A percentile compares a stretch with the other conserved stretches of the same genome.
phyloP scores from a whole-genome alignment of 179 eudicot species.

The Spinacia oleracea region DNA sequence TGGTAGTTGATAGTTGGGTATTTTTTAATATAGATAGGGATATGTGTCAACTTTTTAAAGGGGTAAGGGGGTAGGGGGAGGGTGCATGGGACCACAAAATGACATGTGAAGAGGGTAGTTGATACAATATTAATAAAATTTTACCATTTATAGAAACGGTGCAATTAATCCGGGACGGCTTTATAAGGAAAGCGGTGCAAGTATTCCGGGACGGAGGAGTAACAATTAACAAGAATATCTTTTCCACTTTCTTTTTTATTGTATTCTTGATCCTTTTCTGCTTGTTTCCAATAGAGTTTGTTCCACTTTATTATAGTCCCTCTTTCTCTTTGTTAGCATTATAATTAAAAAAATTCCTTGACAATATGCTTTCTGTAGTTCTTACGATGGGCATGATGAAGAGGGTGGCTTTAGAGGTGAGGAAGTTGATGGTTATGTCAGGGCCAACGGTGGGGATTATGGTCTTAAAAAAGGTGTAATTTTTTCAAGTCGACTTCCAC shows the following conservation, averaged over 20 bases:
- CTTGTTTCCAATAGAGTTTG: background rate
- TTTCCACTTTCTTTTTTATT: background rate
- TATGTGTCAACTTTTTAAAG: too few relatives aligned
- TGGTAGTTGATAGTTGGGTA: too few relatives aligned
- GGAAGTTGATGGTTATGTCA: slow-evolving; percentile 31
- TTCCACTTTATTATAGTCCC: background rate
- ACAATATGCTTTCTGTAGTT: slow-evolving; percentile 21
- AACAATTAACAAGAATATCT: background rate
- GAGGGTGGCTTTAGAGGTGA: slow-evolving; percentile 58
- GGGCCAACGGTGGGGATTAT: slow-evolving; percentile 63
- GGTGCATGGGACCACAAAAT: too few relatives aligned
- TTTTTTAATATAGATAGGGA: too few relatives aligned
- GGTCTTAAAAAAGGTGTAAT: slow-evolving; percentile 46
- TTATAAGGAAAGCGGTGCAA: too few relatives aligned
- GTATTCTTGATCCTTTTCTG: background rate
- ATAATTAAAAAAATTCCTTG: background rate
- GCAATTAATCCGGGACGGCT: too few relatives aligned
- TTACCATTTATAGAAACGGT: too few relatives aligned
- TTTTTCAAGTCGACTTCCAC: slow-evolving; percentile 69
- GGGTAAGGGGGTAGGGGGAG: too few relatives aligned
- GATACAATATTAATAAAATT: too few relatives aligned
- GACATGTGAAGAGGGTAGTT: too few relatives aligned
- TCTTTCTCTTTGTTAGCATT: background rate
- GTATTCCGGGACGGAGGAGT: too few relatives aligned
- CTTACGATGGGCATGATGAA: slow-evolving; percentile 71